phyloP scores from a whole-genome alignment of 495 filamentous ascomycete genomes.

The Immersiella caudata region DNA sequence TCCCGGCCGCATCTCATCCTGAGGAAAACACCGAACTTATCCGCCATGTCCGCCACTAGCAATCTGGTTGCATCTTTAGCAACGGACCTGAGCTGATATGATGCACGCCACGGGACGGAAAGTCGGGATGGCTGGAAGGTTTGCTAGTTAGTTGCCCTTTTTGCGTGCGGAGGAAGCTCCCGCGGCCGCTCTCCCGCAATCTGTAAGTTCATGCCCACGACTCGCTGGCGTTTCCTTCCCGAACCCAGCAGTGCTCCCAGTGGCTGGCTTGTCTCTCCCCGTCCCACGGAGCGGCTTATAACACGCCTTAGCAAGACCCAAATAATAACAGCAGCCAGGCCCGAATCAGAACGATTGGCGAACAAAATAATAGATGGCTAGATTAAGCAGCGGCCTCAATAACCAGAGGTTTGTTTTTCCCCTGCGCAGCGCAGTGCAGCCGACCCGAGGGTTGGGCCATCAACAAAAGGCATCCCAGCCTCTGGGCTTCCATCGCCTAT shows the following conservation, averaged over 20 bases:
- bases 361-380: conserved; percentile 9
- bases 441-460: neutral
- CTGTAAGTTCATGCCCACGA: conserved; percentile 3
- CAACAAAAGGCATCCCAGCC: neutral
- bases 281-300: neutral
- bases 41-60: neutral
- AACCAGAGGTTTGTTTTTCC: neutral
- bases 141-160: neutral
- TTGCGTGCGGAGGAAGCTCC: neutral
- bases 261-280: conserved; percentile 1
- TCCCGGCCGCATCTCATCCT: neutral
- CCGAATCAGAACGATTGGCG: conserved; percentile 2
- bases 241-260: neutral
- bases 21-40: neutral
- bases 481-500: neutral
- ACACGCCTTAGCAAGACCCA: neutral
- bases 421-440: neutral
- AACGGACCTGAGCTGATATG: neutral
- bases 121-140: neutral
- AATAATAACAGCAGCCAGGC: conserved; percentile 7
- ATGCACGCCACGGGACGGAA: neutral
- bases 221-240: neutral
- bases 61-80: neutral
- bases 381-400: neutral
- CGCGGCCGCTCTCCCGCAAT: conserved; percentile 3